phyloP scores from a whole-genome alignment of 2,329 filamentous ascomycete species.

The Epichloe gansuensis region DNA sequence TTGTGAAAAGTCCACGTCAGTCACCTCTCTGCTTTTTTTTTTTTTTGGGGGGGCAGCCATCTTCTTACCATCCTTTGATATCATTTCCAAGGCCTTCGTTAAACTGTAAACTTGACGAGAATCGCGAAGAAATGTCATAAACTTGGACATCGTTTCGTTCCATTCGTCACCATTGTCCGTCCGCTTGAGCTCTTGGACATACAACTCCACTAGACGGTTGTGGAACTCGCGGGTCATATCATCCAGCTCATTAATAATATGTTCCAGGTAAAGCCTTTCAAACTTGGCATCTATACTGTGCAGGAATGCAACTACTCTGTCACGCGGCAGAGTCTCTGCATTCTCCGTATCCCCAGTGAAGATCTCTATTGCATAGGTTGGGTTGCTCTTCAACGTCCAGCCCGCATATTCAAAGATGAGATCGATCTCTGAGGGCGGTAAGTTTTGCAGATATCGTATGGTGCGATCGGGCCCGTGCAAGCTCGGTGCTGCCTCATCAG shows the following conservation, averaged over 20 bases:
- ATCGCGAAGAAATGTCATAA: slow-evolving; percentile 63
- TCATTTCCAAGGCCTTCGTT: slow-evolving; percentile 60
- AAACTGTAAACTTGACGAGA: slow-evolving; percentile 69
- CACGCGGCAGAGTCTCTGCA: slow-evolving; percentile 74
- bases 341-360: slow-evolving; percentile 92
- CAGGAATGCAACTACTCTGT: slow-evolving; percentile 64
- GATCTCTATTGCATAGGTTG: slow-evolving; percentile 75
- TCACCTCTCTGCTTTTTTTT: not conserved
- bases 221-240: slow-evolving; percentile 81
- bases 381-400: slow-evolving; percentile 68
- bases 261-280: slow-evolving; percentile 75
- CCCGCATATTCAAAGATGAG: slow-evolving; percentile 82
- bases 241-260: slow-evolving; percentile 77
- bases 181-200: slow-evolving; percentile 43
- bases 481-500: slow-evolving; percentile 36
- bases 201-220: slow-evolving; percentile 64
- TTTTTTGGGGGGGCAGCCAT: slow-evolving; percentile 2
- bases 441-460: slow-evolving; percentile 76
- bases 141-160: slow-evolving; percentile 47
- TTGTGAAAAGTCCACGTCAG: slow-evolving; percentile 6
- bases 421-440: slow-evolving; percentile 79
- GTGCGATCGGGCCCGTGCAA: slow-evolving; percentile 76
- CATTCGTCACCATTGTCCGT: slow-evolving; percentile 35
- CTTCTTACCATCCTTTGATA: slow-evolving; percentile 63
- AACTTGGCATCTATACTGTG: slow-evolving; percentile 55